These are phyloP conservation scores for Fusarium brachygibbosum DNA, from an alignment of 2,329 filamentous ascomycete genomes.

Conservation along the genomic window DNA sequence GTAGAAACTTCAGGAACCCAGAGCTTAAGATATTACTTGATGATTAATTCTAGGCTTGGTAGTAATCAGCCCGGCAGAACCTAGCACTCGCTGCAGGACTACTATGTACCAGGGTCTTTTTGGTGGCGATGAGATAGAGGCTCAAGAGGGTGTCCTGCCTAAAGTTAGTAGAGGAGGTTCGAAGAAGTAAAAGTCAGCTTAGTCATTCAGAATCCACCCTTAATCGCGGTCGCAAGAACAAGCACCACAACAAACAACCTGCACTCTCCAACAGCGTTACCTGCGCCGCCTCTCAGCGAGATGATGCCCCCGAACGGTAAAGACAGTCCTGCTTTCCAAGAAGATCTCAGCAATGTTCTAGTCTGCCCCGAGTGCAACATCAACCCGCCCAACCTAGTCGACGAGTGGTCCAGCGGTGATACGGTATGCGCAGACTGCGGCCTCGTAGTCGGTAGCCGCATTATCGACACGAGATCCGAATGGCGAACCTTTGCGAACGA, in stretches of 20 bases:
- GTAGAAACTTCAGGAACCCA: too few species aligned
- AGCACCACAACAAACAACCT: conserved; percentile 46
- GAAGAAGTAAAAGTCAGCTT: not conserved
- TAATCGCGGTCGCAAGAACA: conserved; percentile 2
- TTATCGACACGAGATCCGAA: conserved; percentile 95
- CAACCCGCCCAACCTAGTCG: conserved; percentile 89
- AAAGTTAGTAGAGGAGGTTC: not conserved
- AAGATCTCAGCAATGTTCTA: conserved; percentile 88
- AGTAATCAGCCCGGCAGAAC: too few species aligned
- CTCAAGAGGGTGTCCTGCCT: not conserved
- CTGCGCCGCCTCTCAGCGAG: conserved; percentile 3
- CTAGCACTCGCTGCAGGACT: too few species aligned
- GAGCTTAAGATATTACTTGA: too few species aligned
- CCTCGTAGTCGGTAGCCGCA: conserved; percentile 88
- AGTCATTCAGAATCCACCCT: not conserved
- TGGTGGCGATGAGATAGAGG: too few species aligned
- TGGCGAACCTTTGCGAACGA: conserved; percentile 99
- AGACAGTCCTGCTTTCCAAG: conserved; percentile 68
- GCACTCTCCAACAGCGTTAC: conserved; percentile 8
- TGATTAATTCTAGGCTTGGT: too few species aligned
- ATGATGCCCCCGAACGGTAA: conserved; percentile 61
- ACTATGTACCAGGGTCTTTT: too few species aligned
- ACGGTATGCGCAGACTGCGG: conserved; percentile 94
- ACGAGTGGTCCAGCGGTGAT: conserved; percentile 93
- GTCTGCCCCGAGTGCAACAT: conserved; percentile 94